Percentiles rank a stretch among this genome's conserved stretches.
Conservation (phyloP, 164 flowering plant species). For the Santalum album region DNA sequence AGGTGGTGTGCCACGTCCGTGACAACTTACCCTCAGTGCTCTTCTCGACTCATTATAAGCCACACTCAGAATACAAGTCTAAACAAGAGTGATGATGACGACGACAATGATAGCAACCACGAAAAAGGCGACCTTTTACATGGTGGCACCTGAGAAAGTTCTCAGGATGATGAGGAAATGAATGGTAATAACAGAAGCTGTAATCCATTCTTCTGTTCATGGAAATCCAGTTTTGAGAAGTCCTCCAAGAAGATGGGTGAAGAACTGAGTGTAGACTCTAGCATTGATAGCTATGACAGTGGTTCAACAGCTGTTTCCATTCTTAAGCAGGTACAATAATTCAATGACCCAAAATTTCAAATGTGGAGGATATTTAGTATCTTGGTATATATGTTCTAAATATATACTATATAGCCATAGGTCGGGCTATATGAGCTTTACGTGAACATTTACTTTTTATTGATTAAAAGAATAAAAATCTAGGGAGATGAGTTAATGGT, state of each 20-base stretch:
- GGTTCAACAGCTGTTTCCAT: slow-evolving; percentile 67
- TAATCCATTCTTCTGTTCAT: slow-evolving; percentile 19
- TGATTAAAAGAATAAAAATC: background rate
- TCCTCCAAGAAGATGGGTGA: slow-evolving; percentile 57
- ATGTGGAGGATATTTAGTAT: too few species aligned
- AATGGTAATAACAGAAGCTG: background rate
- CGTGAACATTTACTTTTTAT: background rate
- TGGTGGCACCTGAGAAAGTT: background rate
- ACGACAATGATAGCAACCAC: slow-evolving; percentile 3
- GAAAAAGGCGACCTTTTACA: background rate
- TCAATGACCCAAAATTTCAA: too few species aligned
- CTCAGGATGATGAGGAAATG: background rate
- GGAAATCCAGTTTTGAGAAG: slow-evolving; percentile 36
- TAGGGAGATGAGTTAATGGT: slow-evolving; percentile 61
- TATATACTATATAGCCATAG: too few species aligned
- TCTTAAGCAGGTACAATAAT: slow-evolving; percentile 43
- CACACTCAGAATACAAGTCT: background rate
- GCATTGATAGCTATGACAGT: slow-evolving; percentile 48
- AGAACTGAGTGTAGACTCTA: slow-evolving; percentile 30
- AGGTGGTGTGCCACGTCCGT: slow-evolving; percentile 50
- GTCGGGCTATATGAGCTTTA: background rate
- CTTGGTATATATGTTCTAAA: too few species aligned
- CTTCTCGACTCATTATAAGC: slow-evolving; percentile 15
- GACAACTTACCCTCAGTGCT: slow-evolving; percentile 57
- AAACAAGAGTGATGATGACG: slow-evolving; percentile 1